Percentiles rank a stretch among this genome's conserved stretches.
Conservation (phyloP, 306 rosid genomes). For the Biancaea sappan region DNA sequence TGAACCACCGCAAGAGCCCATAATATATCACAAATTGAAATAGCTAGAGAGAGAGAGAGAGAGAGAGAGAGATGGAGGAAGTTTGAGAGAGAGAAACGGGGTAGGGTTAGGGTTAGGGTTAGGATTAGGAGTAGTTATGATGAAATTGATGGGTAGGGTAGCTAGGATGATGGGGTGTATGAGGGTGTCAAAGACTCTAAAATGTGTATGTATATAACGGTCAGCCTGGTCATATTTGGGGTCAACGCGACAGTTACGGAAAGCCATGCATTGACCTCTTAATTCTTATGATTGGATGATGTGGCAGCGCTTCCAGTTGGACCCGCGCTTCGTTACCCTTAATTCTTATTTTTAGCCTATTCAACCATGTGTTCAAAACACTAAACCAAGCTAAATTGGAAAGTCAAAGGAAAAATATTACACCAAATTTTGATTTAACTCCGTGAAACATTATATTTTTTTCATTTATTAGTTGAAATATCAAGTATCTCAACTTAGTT, state of each 20-base stretch:
- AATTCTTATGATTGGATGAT: not conserved
- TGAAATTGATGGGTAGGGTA: no score
- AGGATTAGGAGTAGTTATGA: no score
- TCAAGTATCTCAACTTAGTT: no score
- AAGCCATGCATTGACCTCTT: slow-evolving; percentile 33
- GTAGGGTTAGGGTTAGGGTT: not conserved
- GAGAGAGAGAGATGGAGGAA: not conserved
- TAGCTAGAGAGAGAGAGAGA: not conserved
- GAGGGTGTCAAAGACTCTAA: slow-evolving; percentile 45
- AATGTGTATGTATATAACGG: slow-evolving; percentile 38
- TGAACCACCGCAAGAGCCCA: slow-evolving; percentile 22
- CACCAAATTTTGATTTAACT: no score
- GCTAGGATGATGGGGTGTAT: slow-evolving; percentile 41
- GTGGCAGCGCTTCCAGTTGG: slow-evolving; percentile 25
- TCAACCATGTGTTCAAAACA: not conserved
- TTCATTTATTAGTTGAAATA: no score
- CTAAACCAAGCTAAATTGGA: not conserved
- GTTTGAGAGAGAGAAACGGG: not conserved
- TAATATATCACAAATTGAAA: not conserved
- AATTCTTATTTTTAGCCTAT: not conserved
- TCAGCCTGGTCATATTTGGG: slow-evolving; percentile 30
- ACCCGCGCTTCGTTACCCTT: slow-evolving; percentile 40
- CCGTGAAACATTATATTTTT: no score
- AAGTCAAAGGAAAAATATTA: no score
- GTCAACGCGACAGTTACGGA: slow-evolving; percentile 60